Base-by-base conservation (phyloP, 495 filamentous ascomycete species). In the Penicillium longicatenatum region DNA sequence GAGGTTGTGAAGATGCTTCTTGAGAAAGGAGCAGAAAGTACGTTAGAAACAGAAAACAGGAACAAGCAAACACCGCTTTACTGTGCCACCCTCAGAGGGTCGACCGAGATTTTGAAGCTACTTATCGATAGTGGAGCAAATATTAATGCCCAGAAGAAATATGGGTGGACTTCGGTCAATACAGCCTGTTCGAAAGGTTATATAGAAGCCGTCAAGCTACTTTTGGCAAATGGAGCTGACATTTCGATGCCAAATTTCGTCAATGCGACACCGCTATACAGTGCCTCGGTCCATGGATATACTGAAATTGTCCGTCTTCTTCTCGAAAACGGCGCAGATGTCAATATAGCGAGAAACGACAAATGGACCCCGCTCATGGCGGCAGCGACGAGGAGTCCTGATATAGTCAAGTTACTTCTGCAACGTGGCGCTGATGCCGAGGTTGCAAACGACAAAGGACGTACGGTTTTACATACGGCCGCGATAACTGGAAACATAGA, bases 1-100 rank as follows among this genome's bases (percentile, higher is more conserved):
- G 48, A 50, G 19, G 21, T 50, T 50, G 29, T 50, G 4, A 30
- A 33, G 21, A 37, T 50, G 17, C 10, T 50, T 12, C 48, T 50
- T 35, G 48, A 50, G 5, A 33, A 30, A 8, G 48, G 48, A 16
- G 48, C 48, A 17, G 48, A 50, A n/a, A 20, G 35, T 14, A 20
- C 42, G 3, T 44, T 44, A 12, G 26, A 50, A n/a, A 50, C 30
- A 2, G 9, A 8, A 9, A 21, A 19, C 17, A 10, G 8, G 10
- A 4, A 6, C 6, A 3, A 12, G 7, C 3, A 5, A 17, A 52
- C 50, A 17, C 50, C 50, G 11, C 20, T 52, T 39, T 42, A 52
- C 35, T 1, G 12, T 4, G 48, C 48, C n/a, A 12, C 14, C 17
- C 17, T 33, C 17, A 3, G 11, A 12, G 48, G 48, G 9, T 12